Evolutionary conservation across 148 eudicot species (phyloP).

Genomic region (Chenopodium berlandieri): DNA sequence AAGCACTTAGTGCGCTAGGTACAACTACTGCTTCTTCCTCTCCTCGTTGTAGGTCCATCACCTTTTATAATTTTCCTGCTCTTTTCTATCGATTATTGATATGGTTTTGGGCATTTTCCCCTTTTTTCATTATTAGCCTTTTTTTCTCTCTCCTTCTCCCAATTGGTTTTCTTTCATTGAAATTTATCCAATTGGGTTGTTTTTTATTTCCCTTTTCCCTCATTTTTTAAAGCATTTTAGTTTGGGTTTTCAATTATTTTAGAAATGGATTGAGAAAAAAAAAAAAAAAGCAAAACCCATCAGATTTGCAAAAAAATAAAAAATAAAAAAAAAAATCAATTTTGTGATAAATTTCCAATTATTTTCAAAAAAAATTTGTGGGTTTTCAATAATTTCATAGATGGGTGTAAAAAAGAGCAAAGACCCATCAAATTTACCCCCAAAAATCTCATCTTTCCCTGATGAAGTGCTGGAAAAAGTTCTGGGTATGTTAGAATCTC

Average conservation of each 20-base stretch:
- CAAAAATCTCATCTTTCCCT: conserved; percentile 44
- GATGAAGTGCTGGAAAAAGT: conserved; percentile 74
- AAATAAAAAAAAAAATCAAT: no score
- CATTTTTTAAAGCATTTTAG: neutral
- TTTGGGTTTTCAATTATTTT: conserved; percentile 1
- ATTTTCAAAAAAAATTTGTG: neutral
- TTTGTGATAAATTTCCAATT: no score
- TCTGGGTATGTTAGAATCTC: conserved; percentile 47
- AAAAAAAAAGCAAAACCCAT: conserved; percentile 27
- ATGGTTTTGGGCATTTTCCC: neutral
- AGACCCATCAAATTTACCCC: conserved; percentile 14
- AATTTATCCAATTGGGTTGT: conserved; percentile 1
- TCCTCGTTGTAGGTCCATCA: conserved; percentile 18
- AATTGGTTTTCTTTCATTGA: conserved; percentile 6
- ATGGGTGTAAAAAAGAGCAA: conserved; percentile 24
- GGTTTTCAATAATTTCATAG: neutral
- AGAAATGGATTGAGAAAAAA: conserved; percentile 21
- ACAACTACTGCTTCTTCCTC: conserved; percentile 36
- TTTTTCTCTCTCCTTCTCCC: conserved; percentile 2
- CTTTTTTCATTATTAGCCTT: conserved; percentile 8
- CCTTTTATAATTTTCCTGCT: neutral
- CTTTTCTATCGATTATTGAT: conserved; percentile 3
- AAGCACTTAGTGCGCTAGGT: conserved; percentile 41
- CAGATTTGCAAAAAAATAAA: neutral
- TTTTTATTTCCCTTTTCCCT: neutral